phyloP scores from a whole-genome alignment of 352 stramenopile species.

The Globisporangium okanoganense region DNA sequence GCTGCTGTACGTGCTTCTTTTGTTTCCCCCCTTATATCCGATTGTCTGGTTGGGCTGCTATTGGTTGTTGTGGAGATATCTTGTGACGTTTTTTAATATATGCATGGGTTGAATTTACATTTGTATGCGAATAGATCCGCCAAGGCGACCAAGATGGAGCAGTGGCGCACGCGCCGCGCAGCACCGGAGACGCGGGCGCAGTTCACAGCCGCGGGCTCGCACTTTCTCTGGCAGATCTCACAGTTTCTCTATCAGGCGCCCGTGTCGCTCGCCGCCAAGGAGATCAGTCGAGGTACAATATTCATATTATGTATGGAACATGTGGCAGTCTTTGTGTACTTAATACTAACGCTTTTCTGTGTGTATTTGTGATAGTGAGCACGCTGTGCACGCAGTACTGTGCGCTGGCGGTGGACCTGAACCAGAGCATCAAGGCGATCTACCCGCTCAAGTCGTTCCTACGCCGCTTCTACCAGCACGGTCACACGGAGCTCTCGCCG shows the following conservation, averaged over 20 bases:
- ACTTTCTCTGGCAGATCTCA: conserved; percentile 40
- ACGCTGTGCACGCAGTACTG: conserved; percentile 49
- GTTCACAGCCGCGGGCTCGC: conserved; percentile 18
- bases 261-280: conserved; percentile 40
- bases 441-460: conserved; percentile 73
- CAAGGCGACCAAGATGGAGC: conserved; percentile 59
- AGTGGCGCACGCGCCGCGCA: conserved; percentile 22
- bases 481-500: conserved; percentile 50
- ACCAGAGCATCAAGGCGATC: conserved; percentile 56
- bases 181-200: conserved; percentile 20
- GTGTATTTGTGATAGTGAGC: conserved; percentile 32
- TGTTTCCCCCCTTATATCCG: too few relatives aligned
- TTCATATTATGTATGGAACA: neutral
- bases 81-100: neutral
- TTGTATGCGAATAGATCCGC: conserved; percentile 20
- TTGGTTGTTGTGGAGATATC: neutral
- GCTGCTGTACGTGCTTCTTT: conserved; percentile 35
- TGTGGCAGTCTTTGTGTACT: neutral
- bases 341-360: neutral
- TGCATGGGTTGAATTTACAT: conserved; percentile 1
- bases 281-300: conserved; percentile 46
- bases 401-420: conserved; percentile 36
- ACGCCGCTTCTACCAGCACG: conserved; percentile 52
- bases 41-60: neutral
- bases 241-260: conserved; percentile 53